Evolutionary conservation across 805 yeast genomes (phyloP), one percentile per base, ranked within the genome.

Genomic region (Ogataea pilisensis): DNA sequence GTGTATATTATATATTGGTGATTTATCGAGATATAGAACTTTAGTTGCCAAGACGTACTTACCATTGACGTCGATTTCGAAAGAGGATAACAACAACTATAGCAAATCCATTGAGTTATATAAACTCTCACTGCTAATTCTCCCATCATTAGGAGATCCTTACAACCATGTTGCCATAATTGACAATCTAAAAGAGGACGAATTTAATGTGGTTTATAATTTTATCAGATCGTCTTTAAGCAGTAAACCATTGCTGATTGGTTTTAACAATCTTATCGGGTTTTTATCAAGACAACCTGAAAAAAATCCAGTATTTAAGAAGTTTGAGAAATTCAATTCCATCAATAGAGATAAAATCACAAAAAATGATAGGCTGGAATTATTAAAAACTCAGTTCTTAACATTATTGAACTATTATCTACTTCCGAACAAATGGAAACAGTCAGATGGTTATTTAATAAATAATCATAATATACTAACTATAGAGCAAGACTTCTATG

Each of bases 91-190:
- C 16, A 65, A 71, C 40, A 69, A 65, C 43, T 72, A 68, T 44
- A 58, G 66, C 39, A 70, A 70, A 50, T 64, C 78, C 2, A 48
- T 68, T n/a, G 66, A 67, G 34, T 64, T 68, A 39, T 78, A 80
- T 50, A 69, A 73, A 36, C 58, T 68, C 34, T 79, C 87, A 16
- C 72, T 78, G 25, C 53, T 75, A 21, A 60, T 83, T 16, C 58
- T 82, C 21, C 90, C 91, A 1, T 76, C 86, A 0, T 67, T 80
- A 42, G 85, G 85, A 39, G 89, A 82, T 51, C 82, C 78, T 22
- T 75, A 75, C 49, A 77, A 77, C 48, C 80, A 77, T 49, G 68
- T 76, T 35, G 85, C 82, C 3, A 72, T 80, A 27, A 63, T 72
- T 31, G 70, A 74, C 43, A 75, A 76, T 66, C 65, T 73, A 37